Percentiles rank a stretch among this genome's conserved stretches.
These are phyloP conservation scores for Gastrolobium bilobum DNA, from an alignment of 306 rosid genomes.

Conservation along the genomic window DNA sequence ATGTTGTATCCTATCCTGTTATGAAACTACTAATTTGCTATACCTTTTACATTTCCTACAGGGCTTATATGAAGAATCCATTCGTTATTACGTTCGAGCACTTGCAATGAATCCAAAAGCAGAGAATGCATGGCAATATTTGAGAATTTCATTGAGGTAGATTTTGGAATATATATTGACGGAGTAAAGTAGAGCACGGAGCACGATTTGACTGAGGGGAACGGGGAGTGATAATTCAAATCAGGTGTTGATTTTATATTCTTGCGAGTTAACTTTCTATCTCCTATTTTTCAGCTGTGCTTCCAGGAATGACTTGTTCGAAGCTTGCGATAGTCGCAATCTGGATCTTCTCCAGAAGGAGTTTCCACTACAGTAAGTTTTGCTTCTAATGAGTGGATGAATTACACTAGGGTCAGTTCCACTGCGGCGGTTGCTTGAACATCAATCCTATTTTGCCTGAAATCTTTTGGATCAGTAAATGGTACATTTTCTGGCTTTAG, in stretches of 20 bases:
- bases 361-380: slow-evolving; percentile 72
- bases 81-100: slow-evolving; percentile 93
- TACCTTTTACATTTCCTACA: slow-evolving; percentile 40
- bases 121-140: slow-evolving; percentile 97
- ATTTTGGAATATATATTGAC: neutral
- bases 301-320: slow-evolving; percentile 92
- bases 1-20: slow-evolving; percentile 7
- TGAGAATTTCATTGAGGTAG: slow-evolving; percentile 96
- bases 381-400: slow-evolving; percentile 29
- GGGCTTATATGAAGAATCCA: slow-evolving; percentile 95
- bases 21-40: slow-evolving; percentile 18
- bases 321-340: slow-evolving; percentile 93
- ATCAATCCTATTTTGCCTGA: slow-evolving; percentile 10
- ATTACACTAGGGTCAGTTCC: slow-evolving; percentile 24
- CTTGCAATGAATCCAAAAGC: slow-evolving; percentile 98
- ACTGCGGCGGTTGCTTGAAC: slow-evolving; percentile 20
- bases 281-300: slow-evolving; percentile 80
- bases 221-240: slow-evolving; percentile 5
- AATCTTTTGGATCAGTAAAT: slow-evolving; percentile 2
- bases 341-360: slow-evolving; percentile 95
- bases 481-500: slow-evolving; percentile 32
- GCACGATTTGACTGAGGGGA: neutral
- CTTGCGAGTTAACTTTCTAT: neutral
- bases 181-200: neutral
- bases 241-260: slow-evolving; percentile 19